These are phyloP conservation scores for Baudoinia panamericana DNA, from an alignment of 495 filamentous ascomycete species.

Conservation along the genomic window DNA sequence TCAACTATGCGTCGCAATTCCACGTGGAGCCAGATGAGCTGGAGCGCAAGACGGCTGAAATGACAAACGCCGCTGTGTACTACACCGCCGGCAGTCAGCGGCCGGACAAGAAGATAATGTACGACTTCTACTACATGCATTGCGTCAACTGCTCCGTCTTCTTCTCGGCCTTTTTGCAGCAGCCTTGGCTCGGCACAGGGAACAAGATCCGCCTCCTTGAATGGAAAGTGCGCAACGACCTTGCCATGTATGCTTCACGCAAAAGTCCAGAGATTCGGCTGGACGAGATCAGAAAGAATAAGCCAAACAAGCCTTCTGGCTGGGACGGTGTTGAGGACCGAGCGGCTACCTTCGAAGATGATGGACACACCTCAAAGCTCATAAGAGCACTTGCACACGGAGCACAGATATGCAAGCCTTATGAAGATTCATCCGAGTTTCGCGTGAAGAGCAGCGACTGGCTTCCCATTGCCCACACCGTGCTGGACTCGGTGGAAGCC, in stretches of 20 bases:
- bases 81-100: conserved; percentile 49
- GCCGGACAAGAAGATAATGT: conserved; percentile 48
- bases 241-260: conserved; percentile 54
- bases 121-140: conserved; percentile 72
- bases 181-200: conserved; percentile 28
- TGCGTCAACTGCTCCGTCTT: conserved; percentile 51
- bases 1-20: conserved; percentile 46
- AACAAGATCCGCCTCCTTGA: conserved; percentile 54
- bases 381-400: conserved; percentile 51
- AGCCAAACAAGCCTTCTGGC: conserved; percentile 27
- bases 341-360: conserved; percentile 45
- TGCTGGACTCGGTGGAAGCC: conserved; percentile 39
- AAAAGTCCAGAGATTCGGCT: conserved; percentile 40
- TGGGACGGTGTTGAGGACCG: conserved; percentile 48
- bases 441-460: conserved; percentile 55
- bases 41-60: conserved; percentile 58
- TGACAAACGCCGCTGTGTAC: conserved; percentile 55
- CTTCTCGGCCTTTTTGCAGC: conserved; percentile 40
- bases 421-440: conserved; percentile 37
- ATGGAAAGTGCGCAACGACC: conserved; percentile 60
- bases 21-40: conserved; percentile 47
- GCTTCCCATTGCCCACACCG: conserved; percentile 54
- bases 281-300: conserved; percentile 43
- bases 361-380: conserved; percentile 68
- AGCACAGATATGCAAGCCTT: conserved; percentile 35